phyloP scores from a whole-genome alignment of 1,284 basidiomycete genomes.

The Takashimella koratensis region DNA sequence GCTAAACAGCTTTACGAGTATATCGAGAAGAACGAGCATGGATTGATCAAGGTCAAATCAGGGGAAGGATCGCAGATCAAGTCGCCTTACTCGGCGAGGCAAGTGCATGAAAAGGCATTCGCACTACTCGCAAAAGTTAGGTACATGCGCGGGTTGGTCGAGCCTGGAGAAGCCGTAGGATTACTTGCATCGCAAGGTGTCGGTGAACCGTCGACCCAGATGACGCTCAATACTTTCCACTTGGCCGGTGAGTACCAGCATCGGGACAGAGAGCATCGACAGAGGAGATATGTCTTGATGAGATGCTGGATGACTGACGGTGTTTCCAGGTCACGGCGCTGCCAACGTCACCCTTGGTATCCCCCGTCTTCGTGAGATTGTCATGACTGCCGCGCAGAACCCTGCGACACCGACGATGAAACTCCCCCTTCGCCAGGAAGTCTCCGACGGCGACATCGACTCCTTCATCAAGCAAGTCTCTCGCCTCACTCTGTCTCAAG shows the following conservation, averaged over 20 bases:
- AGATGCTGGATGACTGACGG: too few species aligned
- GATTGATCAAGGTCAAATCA: conserved; percentile 64
- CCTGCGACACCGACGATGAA: conserved; percentile 99
- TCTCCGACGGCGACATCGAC: conserved; percentile 60
- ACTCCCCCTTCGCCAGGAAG: conserved; percentile 62
- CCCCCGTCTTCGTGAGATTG: conserved; percentile 95
- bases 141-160: conserved; percentile 88
- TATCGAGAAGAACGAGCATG: conserved; percentile 70
- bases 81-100: conserved; percentile 32
- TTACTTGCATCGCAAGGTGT: conserved; percentile 97
- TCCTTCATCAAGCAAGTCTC: conserved; percentile 88
- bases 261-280: too few species aligned
- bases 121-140: conserved; percentile 78
- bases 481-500: conserved; percentile 80
- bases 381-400: conserved; percentile 96
- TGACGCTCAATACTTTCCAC: conserved; percentile 99
- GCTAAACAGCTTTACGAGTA: conserved; percentile 78
- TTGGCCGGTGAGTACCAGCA: conserved; percentile 74
- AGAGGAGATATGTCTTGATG: too few species aligned
- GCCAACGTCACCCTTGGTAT: conserved; percentile 99
- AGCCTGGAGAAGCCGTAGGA: conserved; percentile 97
- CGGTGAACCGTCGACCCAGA: conserved; percentile 98
- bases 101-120: conserved; percentile 60
- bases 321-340: conserved; percentile 97
- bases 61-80: conserved; percentile 51